Conservation (phyloP, 352 stramenopile species). For the Blastocystis sp. region DNA sequence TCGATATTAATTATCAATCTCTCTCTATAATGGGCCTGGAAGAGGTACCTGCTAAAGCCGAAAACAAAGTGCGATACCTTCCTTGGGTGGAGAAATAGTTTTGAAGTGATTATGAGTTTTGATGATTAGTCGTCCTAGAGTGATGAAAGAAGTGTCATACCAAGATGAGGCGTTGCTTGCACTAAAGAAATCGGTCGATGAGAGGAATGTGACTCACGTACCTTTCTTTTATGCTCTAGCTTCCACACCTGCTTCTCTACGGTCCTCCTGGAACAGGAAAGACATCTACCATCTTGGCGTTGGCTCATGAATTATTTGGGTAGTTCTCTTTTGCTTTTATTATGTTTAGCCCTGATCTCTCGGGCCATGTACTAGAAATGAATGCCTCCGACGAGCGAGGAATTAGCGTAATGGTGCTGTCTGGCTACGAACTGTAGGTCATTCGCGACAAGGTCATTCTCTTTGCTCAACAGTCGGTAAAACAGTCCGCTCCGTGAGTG, state of each 20-base stretch:
- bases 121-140: constrained; percentile 41
- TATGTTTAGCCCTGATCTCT: constrained; percentile 13
- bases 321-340: not conserved
- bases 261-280: constrained; percentile 62
- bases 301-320: constrained; percentile 53
- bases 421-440: not conserved
- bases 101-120: not conserved
- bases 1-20: no score
- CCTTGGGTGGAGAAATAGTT: constrained; percentile 63
- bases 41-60: not conserved
- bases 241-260: constrained; percentile 61
- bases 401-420: constrained; percentile 88
- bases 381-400: constrained; percentile 92
- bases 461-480: constrained; percentile 33
- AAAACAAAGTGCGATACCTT: not conserved
- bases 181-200: constrained; percentile 41
- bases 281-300: constrained; percentile 46
- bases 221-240: not conserved
- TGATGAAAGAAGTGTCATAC: constrained; percentile 53
- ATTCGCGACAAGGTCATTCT: constrained; percentile 59
- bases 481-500: constrained; percentile 14
- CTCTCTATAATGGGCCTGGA: not conserved
- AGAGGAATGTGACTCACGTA: not conserved
- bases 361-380: constrained; percentile 70
- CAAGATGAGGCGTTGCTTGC: constrained; percentile 27